Evolutionary conservation across 148 eudicot species (phyloP).

Genomic region (Gaultheria prostrata): DNA sequence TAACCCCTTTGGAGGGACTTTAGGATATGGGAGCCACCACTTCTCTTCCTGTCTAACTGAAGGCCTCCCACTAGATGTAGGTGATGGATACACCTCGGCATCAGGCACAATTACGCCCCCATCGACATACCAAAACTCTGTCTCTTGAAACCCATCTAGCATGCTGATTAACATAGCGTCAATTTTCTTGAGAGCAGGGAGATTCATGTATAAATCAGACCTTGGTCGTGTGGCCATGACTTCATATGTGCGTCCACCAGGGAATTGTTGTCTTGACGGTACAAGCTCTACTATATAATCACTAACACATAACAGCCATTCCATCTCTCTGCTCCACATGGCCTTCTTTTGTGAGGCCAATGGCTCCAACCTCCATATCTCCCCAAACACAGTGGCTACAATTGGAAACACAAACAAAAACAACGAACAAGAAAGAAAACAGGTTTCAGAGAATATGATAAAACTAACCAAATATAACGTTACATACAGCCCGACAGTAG

Average conservation of each 20-base stretch:
- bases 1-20: conserved; percentile 71
- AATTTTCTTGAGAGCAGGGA: conserved; percentile 89
- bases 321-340: conserved; percentile 98
- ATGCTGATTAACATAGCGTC: conserved; percentile 77
- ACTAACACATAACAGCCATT: conserved; percentile 86
- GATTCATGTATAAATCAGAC: conserved; percentile 74
- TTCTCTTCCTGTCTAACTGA: conserved; percentile 91
- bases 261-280: conserved; percentile 76
- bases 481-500: neutral
- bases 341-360: conserved; percentile 65
- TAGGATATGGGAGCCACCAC: conserved; percentile 97
- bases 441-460: neutral
- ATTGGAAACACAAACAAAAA: neutral
- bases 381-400: conserved; percentile 89
- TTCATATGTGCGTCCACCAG: conserved; percentile 78
- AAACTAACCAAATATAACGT: neutral
- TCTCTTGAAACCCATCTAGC: conserved; percentile 85
- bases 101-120: conserved; percentile 51
- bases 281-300: conserved; percentile 92
- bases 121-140: conserved; percentile 78
- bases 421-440: neutral
- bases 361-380: conserved; percentile 92
- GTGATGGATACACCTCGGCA: conserved; percentile 29
- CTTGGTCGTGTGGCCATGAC: conserved; percentile 88
- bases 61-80: conserved; percentile 54